Conservation (phyloP, 2,329 filamentous ascomycete species). For the Xylaria sp. region DNA sequence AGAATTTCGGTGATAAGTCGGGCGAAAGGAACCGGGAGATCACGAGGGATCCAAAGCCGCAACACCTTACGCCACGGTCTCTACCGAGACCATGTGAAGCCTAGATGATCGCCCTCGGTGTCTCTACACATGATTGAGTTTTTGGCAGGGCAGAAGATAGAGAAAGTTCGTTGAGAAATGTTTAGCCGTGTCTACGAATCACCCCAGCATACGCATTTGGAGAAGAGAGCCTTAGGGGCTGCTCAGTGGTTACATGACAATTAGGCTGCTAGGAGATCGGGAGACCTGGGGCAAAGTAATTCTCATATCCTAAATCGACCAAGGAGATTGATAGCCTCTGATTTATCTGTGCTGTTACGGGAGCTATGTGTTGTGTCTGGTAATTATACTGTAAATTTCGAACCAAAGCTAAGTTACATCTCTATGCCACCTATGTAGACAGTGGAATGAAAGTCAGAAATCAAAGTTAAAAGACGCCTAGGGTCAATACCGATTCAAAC, state of each 20-base stretch:
- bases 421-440: not conserved
- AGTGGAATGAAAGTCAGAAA: not conserved
- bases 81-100: not conserved
- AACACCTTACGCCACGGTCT: not conserved
- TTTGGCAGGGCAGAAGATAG: not conserved
- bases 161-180: too few relatives aligned
- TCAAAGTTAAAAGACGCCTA: not conserved
- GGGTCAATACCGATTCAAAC: not conserved
- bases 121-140: too few relatives aligned
- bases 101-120: not conserved
- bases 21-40: too few relatives aligned
- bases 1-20: not conserved
- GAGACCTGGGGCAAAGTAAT: too few relatives aligned
- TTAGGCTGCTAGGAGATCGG: too few relatives aligned
- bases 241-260: too few relatives aligned
- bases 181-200: too few relatives aligned
- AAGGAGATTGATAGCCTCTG: too few relatives aligned
- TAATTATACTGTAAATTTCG: not conserved
- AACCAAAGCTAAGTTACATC: not conserved
- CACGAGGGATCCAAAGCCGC: too few relatives aligned
- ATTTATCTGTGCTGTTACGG: not conserved
- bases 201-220: too few relatives aligned
- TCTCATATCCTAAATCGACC: too few relatives aligned
- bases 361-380: not conserved
- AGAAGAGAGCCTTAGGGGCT: too few relatives aligned